Evolutionary conservation across 2,329 filamentous ascomycete genomes (phyloP).

Genomic region (Calycina marina): DNA sequence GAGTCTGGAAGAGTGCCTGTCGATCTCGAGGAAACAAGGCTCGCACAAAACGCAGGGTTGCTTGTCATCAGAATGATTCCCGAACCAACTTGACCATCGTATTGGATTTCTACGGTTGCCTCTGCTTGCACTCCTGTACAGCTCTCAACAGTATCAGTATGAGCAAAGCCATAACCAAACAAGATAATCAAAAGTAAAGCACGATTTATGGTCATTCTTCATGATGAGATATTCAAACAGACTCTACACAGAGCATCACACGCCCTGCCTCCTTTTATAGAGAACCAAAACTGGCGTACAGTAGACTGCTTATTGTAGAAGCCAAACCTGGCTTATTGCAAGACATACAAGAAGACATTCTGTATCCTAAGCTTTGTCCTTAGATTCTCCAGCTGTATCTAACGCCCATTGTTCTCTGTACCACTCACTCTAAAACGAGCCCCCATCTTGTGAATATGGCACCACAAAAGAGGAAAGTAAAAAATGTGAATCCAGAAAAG

Average conservation of each 20-base stretch:
- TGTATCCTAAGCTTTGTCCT: no score
- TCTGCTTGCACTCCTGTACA: conserved; percentile 6
- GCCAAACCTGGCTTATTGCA: conserved; percentile 3
- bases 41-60: conserved; percentile 5
- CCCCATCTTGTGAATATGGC: no score
- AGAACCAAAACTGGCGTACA: conserved; percentile 6
- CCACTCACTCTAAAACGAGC: no score
- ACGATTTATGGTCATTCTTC: conserved; percentile 6
- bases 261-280: conserved; percentile 4
- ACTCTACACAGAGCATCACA: background rate
- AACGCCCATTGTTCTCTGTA: no score
- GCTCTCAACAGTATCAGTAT: conserved; percentile 5
- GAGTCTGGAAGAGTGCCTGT: background rate
- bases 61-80: conserved; percentile 7
- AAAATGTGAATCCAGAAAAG: background rate
- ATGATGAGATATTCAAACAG: conserved; percentile 2
- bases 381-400: no score
- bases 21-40: no score
- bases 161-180: conserved; percentile 7
- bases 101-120: conserved; percentile 9
- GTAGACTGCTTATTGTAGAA: no score
- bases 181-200: conserved; percentile 5
- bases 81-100: conserved; percentile 7
- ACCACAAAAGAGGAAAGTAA: conserved; percentile 1
- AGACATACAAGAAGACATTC: no score